These are phyloP conservation scores for Neurospora crassa DNA, from an alignment of 2,329 filamentous ascomycete genomes.

Conservation along the genomic window DNA sequence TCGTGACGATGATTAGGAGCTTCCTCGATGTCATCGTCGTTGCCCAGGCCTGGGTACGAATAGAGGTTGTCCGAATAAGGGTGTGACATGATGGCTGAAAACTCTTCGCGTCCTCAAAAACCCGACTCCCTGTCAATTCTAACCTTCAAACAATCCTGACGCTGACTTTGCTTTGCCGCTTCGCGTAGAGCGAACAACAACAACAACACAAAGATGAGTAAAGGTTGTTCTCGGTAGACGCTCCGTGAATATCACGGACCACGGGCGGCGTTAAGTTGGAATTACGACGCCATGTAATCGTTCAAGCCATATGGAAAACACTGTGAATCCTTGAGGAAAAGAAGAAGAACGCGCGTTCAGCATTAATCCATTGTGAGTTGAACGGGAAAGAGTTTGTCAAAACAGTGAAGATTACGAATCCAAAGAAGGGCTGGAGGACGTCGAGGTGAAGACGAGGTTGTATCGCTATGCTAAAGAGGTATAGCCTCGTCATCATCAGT, in stretches of 20 bases:
- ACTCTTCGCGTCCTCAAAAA: neutral
- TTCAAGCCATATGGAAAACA: neutral
- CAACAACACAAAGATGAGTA: neutral
- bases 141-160: neutral
- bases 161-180: neutral
- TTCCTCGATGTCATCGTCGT: constrained; percentile 20
- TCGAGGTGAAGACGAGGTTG: neutral
- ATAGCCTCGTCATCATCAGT: neutral
- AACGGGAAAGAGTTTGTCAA: neutral
- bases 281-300: neutral
- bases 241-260: neutral
- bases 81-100: constrained; percentile 25
- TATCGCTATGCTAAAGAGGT: neutral
- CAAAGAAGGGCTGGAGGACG: neutral
- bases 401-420: neutral
- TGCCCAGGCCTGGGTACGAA: constrained; percentile 22
- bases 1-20: constrained; percentile 9
- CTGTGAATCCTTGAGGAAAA: neutral
- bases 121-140: neutral
- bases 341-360: neutral
- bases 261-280: neutral
- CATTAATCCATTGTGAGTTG: neutral
- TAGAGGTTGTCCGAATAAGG: constrained; percentile 41
- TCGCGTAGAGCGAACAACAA: neutral
- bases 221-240: neutral